Evolutionary conservation across 2,329 filamentous ascomycete genomes (phyloP).

Genomic region (Monilinia vaccinii-corymbosi): DNA sequence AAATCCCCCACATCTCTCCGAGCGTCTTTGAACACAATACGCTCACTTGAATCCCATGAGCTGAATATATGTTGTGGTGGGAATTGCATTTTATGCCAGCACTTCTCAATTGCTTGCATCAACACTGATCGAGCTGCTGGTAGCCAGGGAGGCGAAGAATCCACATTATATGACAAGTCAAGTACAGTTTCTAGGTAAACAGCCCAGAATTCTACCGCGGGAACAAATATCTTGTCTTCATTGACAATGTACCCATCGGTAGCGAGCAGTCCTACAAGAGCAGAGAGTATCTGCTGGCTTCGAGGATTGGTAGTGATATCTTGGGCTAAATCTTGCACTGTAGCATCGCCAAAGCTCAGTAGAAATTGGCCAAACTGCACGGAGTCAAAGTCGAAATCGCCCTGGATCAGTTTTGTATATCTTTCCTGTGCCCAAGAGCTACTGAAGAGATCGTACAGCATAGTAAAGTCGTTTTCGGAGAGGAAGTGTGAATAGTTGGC

Average conservation of each 20-base stretch:
- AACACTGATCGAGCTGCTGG: constrained; percentile 48
- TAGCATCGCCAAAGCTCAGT: constrained; percentile 60
- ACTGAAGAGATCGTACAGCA: constrained; percentile 50
- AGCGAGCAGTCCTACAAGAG: constrained; percentile 55
- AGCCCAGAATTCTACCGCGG: constrained; percentile 71
- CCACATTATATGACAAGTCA: constrained; percentile 46
- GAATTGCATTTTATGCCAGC: constrained; percentile 61
- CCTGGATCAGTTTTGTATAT: constrained; percentile 46
- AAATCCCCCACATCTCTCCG: constrained; percentile 73
- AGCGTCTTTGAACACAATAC: constrained; percentile 59
- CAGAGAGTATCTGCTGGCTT: constrained; percentile 44
- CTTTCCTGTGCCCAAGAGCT: constrained; percentile 49
- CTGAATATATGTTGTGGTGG: constrained; percentile 42
- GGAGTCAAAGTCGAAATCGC: constrained; percentile 54
- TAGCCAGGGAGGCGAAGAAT: constrained; percentile 45
- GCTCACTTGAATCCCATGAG: constrained; percentile 62
- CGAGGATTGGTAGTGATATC: constrained; percentile 37
- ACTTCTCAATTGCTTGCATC: constrained; percentile 54
- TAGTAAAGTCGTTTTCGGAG: constrained; percentile 45
- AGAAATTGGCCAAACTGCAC: constrained; percentile 59
- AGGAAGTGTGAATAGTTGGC: constrained; percentile 57
- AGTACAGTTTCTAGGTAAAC: constrained; percentile 62
- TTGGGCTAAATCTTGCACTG: constrained; percentile 49
- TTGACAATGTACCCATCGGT: constrained; percentile 57
- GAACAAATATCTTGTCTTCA: constrained; percentile 67